These are phyloP conservation scores for Candida jianshihensis DNA, from an alignment of 805 yeast species.

Conservation along the genomic window DNA sequence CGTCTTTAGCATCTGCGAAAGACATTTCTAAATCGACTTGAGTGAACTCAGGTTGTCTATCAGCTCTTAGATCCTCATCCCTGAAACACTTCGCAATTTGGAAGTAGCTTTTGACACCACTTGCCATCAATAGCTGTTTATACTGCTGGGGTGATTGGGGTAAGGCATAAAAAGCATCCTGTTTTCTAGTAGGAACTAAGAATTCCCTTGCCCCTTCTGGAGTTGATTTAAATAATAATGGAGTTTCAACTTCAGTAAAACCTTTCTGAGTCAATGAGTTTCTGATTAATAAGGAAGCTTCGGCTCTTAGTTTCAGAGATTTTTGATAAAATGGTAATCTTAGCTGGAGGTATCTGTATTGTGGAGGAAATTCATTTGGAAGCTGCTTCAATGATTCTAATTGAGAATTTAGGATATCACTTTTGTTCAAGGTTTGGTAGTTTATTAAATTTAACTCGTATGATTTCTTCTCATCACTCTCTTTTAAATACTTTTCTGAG, in stretches of 20 bases:
- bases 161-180: conserved; percentile 66
- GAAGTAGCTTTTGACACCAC: conserved; percentile 80
- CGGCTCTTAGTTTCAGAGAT: conserved; percentile 49
- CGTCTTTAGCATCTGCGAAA: conserved; percentile 63
- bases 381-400: conserved; percentile 50
- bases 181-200: conserved; percentile 78
- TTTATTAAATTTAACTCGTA: conserved; percentile 56
- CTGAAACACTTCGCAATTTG: conserved; percentile 93
- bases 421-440: conserved; percentile 51
- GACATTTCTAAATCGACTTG: conserved; percentile 96
- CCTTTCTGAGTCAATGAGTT: conserved; percentile 30
- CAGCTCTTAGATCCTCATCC: conserved; percentile 91
- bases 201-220: conserved; percentile 98
- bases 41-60: conserved; percentile 96
- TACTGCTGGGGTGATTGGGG: conserved; percentile 99
- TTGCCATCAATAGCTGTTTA: conserved; percentile 89
- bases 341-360: conserved; percentile 75
- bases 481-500: conserved; percentile 26
- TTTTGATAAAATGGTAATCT: conserved; percentile 52
- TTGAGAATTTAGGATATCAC: conserved; percentile 62
- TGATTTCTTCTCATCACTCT: conserved; percentile 8
- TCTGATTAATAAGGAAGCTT: conserved; percentile 43
- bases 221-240: conserved; percentile 86
- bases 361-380: conserved; percentile 63
- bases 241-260: conserved; percentile 88